Evolutionary conservation across 805 yeast genomes (phyloP), one percentile per base, ranked within the genome.

Genomic region (Spathaspora girioi): DNA sequence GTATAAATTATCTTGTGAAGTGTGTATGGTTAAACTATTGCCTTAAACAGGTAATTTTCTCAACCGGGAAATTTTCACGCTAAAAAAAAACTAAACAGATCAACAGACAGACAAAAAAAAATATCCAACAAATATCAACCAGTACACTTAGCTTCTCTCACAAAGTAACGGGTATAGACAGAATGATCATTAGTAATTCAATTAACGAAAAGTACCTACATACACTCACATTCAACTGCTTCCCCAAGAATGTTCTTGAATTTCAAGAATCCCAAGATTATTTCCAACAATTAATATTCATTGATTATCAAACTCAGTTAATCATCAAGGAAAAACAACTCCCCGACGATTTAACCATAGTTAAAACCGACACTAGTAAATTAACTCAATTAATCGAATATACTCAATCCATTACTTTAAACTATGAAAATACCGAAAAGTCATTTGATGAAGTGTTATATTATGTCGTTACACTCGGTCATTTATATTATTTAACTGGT

Each of bases 241-340:
- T 73, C 46, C 79, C 79, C 10, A 56, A 53, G 48, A 55, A 66
- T 31, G 72, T 72, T 35, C 53, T 61, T 38, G 60, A 56, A n/a
- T 69, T 63, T 51, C 68, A 69, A 54, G 69, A 70, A 18, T 64
- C 71, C 9, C 66, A 63, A 38, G 66, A 63, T 40, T 65, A 62
- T 44, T 61, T 74, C 53, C 64, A 66, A 48, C 76, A 66, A 50
- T 55, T 71, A 23, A 57, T 68, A 7, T 72, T 65, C 47, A 56
- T 71, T 35, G 79, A 74, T 54, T 67, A 69, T 58, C 71, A 71
- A 56, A 60, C 72, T 44, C 76, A 69, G 49, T 50, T 63, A 5
- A 54, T 67, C 5, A 59, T 72, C 38, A 65, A 62, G 47, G 62
- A 64, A 38, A 69, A 68, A 49, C 64, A 64, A 44, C 56, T 56